Evolutionary conservation across 169 alveolate genomes (phyloP), one percentile per base, ranked within the genome.

Genomic region (Ichthyophthirius multifiliis): DNA sequence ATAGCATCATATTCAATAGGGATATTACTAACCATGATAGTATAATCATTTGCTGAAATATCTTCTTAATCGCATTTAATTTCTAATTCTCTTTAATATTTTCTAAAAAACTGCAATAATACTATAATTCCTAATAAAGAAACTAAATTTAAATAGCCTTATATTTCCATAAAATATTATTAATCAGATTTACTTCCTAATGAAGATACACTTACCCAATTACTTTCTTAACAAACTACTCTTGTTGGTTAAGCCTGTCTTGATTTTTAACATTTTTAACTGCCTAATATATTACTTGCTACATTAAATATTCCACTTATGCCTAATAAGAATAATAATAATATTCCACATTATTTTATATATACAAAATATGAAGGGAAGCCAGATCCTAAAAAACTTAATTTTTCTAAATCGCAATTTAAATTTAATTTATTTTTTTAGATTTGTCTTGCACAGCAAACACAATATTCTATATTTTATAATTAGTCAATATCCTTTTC

Each of bases 31-130:
- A 67, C 27, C 35, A 67, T 35, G 4, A 67, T 41, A 12, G 77
- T 67, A 23, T 67, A 67, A 39, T 67, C 77, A 3, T 23, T 34
- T 2, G 77, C 77, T 5, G 77, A 67, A 67, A 67, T 67, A 67
- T 67, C 77, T 20, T n/a, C 77, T 20, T 67, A 32, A 20, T 41
- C 77, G 9, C 77, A 67, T n/a, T 67, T 41, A 35, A 32, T 32
- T 18, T 67, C 77, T 18, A 67, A n/a, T 20, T 67, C 35, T 41
- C 46, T 67, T n/a, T 23, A 12, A 0, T 15, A 3, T 20, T 67
- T 67, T 41, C 77, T 67, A 39, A 67, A 67, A 23, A 23, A 37
- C 20, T 67, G 27, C 1, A 67, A 67, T 1, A 67, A 23, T 1
- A 4, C 13, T 34, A 67, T 67, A 47, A 67, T 67, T 16, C 35